These are phyloP conservation scores for Helichrysum umbraculigerum DNA, from an alignment of 129 eudicot genomes.

Conservation along the genomic window DNA sequence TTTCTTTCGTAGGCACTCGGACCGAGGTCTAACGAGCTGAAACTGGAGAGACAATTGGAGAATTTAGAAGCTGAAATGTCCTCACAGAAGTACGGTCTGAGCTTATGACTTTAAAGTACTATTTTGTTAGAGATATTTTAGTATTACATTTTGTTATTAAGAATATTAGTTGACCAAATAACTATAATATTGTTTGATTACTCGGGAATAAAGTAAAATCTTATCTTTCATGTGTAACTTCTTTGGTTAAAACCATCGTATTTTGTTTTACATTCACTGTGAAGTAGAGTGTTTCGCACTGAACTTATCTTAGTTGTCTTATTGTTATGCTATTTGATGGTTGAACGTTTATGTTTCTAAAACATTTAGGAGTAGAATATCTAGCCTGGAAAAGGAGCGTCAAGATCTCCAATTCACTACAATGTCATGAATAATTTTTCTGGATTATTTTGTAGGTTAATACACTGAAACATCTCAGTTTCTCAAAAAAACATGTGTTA, in stretches of 20 bases:
- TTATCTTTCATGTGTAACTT: not conserved
- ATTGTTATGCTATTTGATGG: conserved; percentile 17
- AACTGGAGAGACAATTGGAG: conserved; percentile 89
- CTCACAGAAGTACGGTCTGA: conserved; percentile 64
- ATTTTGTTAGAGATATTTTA: conserved; percentile 16
- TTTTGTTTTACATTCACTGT: not conserved
- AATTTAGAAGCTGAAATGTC: conserved; percentile 73
- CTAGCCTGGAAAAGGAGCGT: no score
- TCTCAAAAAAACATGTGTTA: no score
- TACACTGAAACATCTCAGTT: no score
- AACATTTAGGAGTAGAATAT: conserved; percentile 66
- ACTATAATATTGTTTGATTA: not conserved
- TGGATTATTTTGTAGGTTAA: no score
- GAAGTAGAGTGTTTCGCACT: not conserved
- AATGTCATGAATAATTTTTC: no score
- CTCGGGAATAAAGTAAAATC: not conserved
- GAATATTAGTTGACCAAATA: conserved; percentile 15
- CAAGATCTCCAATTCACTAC: no score
- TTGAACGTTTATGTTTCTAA: conserved; percentile 8
- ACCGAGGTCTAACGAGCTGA: conserved; percentile 92
- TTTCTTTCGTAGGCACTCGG: conserved; percentile 70
- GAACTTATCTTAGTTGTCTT: conserved; percentile 1
- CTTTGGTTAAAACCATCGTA: not conserved
- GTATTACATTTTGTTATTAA: conserved; percentile 5
- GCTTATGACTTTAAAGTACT: conserved; percentile 34